Percentiles rank a stretch among this genome's conserved stretches.
These are phyloP conservation scores for Pythium folliculosum DNA, from an alignment of 352 stramenopile species.

Conservation along the genomic window DNA sequence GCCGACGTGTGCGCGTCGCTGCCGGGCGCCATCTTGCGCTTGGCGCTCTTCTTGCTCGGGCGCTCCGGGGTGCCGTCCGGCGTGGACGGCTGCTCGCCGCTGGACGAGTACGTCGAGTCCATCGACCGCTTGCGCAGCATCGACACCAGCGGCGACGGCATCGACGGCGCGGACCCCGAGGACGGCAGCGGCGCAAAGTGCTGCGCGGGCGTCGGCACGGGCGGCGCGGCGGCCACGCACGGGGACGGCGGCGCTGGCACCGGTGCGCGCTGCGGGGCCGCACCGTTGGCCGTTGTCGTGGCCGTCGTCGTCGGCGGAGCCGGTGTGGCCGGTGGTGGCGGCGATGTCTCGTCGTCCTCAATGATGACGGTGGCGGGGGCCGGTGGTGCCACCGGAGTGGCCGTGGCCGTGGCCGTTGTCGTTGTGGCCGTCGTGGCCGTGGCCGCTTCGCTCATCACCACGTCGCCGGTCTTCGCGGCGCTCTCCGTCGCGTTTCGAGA, in stretches of 20 bases:
- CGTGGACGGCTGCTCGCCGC: constrained; percentile 2
- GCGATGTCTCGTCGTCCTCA: too few relatives aligned
- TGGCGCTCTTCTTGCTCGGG: constrained; percentile 11
- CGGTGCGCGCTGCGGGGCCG: too few relatives aligned
- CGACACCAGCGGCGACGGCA: constrained; percentile 3
- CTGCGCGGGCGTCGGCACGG: constrained; percentile 8
- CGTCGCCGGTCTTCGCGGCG: neutral
- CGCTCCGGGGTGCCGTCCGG: neutral
- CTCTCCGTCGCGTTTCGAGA: neutral
- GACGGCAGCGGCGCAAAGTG: neutral
- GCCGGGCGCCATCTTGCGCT: constrained; percentile 18
- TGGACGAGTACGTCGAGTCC: constrained; percentile 24
- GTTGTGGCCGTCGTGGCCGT: neutral
- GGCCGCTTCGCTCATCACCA: neutral
- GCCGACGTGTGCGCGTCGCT: constrained; percentile 11
- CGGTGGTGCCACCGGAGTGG: too few relatives aligned
- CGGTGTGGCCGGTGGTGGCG: too few relatives aligned
- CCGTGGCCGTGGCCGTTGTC: neutral
- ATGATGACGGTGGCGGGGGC: too few relatives aligned
- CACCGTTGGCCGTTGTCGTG: too few relatives aligned
- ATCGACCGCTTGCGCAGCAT: constrained; percentile 22
- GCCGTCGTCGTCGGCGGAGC: too few relatives aligned
- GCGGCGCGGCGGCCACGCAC: constrained; percentile 3
- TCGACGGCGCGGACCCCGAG: too few relatives aligned
- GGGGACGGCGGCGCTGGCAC: neutral